phyloP scores from a whole-genome alignment of 352 stramenopile species.

The Elongisporangium senticosum region DNA sequence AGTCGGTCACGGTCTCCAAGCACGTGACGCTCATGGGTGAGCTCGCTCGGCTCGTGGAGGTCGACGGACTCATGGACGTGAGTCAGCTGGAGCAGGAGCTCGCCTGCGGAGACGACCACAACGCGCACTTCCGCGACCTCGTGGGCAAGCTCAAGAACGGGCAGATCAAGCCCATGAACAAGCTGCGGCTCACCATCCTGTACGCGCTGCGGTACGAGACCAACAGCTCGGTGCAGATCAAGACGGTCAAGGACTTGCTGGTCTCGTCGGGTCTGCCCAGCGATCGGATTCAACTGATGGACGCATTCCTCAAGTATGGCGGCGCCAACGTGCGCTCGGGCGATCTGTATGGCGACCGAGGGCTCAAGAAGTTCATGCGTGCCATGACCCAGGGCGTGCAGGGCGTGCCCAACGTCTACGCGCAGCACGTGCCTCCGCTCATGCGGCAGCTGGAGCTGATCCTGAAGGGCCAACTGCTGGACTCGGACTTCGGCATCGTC shows the following conservation, averaged over 20 bases:
- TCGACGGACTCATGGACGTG: conserved; percentile 96
- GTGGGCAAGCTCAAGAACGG: conserved; percentile 77
- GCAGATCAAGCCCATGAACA: conserved; percentile 93
- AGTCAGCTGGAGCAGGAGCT: conserved; percentile 95
- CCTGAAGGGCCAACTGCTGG: conserved; percentile 72
- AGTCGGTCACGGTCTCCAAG: conserved; percentile 97
- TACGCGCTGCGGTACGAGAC: conserved; percentile 98
- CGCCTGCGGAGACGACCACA: conserved; percentile 82
- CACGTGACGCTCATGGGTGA: conserved; percentile 99
- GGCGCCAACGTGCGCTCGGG: conserved; percentile 53
- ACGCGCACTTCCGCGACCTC: conserved; percentile 77
- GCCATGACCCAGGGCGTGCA: conserved; percentile 94
- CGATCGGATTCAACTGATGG: conserved; percentile 54
- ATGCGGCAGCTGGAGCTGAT: conserved; percentile 90
- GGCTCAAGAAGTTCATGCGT: conserved; percentile 85
- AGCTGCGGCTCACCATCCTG: conserved; percentile 96
- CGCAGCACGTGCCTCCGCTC: conserved; percentile 96
- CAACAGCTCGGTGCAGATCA: conserved; percentile 74
- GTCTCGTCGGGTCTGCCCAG: conserved; percentile 28
- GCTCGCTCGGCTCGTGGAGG: conserved; percentile 94
- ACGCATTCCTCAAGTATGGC: conserved; percentile 68
- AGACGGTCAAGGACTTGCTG: conserved; percentile 74
- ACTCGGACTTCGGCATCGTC: conserved; percentile 92
- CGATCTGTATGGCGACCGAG: conserved; percentile 79
- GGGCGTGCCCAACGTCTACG: conserved; percentile 97